Evolutionary conservation across 768 basidiomycete genomes (phyloP).

Genomic region (Kwoniella dejecticola): DNA sequence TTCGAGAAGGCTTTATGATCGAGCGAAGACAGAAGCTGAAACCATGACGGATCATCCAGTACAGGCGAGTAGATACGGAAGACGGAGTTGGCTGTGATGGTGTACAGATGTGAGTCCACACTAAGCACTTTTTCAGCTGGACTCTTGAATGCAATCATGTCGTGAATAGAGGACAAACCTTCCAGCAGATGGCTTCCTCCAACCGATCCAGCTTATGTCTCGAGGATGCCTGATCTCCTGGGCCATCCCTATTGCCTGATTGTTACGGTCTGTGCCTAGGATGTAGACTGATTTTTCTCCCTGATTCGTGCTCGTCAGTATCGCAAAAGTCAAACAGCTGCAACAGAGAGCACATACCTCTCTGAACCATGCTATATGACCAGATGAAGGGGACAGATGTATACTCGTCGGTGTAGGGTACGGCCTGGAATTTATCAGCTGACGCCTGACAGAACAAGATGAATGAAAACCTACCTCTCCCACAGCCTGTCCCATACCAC

Average conservation of each 20-base stretch:
- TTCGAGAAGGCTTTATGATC: conserved; percentile 68
- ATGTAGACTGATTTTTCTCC: conserved; percentile 32
- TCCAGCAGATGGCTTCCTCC: conserved; percentile 34
- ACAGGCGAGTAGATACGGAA: conserved; percentile 85
- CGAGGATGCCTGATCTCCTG: conserved; percentile 48
- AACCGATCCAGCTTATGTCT: conserved; percentile 41
- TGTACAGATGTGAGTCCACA: conserved; percentile 63
- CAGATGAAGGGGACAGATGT: conserved; percentile 25
- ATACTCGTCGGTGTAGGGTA: conserved; percentile 26
- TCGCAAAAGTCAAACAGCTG: too few relatives aligned
- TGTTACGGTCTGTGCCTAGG: conserved; percentile 29
- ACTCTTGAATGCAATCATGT: not conserved
- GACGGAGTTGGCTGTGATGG: conserved; percentile 77
- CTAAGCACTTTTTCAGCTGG: conserved; percentile 24
- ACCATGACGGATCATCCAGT: conserved; percentile 75
- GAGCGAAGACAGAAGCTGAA: conserved; percentile 80
- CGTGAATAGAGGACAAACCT: conserved; percentile 33
- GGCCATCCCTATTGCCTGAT: conserved; percentile 26
- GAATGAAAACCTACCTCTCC: conserved; percentile 43
- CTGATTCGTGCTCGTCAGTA: not conserved
- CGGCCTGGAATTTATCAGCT: conserved; percentile 19
- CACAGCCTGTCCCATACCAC: conserved; percentile 50
- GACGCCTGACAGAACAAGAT: too few relatives aligned
- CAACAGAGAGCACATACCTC: conserved; percentile 9
- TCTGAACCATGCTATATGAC: conserved; percentile 42